A percentile compares a stretch with the other conserved stretches of the same genome.
Conservation (phyloP, 495 filamentous ascomycete species). For the Neurospora sp. region DNA sequence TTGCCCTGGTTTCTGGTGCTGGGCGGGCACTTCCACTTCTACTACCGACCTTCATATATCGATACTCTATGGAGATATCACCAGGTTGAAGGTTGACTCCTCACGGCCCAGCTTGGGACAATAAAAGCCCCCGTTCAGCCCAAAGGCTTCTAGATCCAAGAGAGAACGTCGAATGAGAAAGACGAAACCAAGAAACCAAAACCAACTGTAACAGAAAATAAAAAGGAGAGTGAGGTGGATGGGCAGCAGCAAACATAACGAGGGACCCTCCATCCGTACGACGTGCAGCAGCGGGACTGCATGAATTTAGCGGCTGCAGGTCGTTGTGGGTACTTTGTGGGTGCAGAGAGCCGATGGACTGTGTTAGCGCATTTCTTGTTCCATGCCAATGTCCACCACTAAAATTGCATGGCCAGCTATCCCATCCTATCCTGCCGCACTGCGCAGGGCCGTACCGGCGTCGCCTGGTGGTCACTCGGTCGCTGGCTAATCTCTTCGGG, state of each 20-base stretch:
- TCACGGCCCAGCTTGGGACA: not conserved
- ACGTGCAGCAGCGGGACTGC: slow-evolving; percentile 15
- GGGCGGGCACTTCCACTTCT: not conserved
- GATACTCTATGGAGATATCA: not conserved
- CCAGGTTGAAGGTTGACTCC: not conserved
- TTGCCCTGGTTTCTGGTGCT: not conserved
- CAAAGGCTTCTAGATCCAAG: not conserved
- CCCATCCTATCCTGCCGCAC: slow-evolving; percentile 5
- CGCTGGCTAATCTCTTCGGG: slow-evolving; percentile 29
- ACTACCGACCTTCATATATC: not conserved
- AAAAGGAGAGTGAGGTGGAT: slow-evolving; percentile 1
- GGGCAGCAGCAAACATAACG: slow-evolving; percentile 2
- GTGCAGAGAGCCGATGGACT: slow-evolving; percentile 8
- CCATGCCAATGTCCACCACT: not conserved
- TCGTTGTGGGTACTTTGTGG: slow-evolving; percentile 6
- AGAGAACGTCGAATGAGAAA: not conserved
- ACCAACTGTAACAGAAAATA: not conserved
- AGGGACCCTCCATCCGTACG: not conserved
- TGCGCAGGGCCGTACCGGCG: not conserved
- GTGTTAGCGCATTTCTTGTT: slow-evolving; percentile 11
- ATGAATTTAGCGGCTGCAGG: slow-evolving; percentile 11
- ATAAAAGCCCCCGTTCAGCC: not conserved
- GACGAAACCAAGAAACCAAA: not conserved
- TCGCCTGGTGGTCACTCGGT: slow-evolving; percentile 6
- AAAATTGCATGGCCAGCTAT: slow-evolving; percentile 5